Evolutionary conservation across 2,329 filamentous ascomycete species (phyloP).

Genomic region (Fusarium aywerte): DNA sequence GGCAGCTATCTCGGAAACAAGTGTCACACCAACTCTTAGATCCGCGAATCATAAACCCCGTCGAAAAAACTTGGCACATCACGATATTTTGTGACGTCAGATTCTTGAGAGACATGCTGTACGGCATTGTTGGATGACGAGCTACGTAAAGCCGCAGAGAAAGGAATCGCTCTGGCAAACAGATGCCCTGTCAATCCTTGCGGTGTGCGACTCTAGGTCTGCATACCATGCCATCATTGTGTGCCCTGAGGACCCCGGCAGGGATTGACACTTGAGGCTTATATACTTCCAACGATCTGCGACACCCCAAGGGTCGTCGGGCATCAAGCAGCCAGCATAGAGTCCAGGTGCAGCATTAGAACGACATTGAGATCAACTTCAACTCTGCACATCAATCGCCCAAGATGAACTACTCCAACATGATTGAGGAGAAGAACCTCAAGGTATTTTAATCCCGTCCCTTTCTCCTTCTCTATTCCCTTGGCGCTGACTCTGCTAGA

Average conservation of each 20-base stretch:
- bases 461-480: fast-evolving
- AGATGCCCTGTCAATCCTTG: neutral
- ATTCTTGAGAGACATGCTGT: slow-evolving; percentile 1
- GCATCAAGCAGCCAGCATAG: slow-evolving; percentile 12
- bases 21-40: neutral
- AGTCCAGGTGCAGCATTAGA: neutral
- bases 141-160: neutral
- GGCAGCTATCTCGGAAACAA: slow-evolving; percentile 15
- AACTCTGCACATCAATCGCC: neutral
- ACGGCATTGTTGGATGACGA: slow-evolving; percentile 18
- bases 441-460: slow-evolving; percentile 1
- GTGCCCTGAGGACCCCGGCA: neutral
- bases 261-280: slow-evolving; percentile 6
- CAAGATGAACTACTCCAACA: slow-evolving; percentile 41
- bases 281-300: slow-evolving; percentile 21
- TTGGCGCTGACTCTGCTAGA: neutral
- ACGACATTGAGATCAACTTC: neutral
- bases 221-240: slow-evolving; percentile 29
- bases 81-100: slow-evolving; percentile 13
- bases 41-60: neutral
- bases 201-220: slow-evolving; percentile 8
- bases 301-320: slow-evolving; percentile 6
- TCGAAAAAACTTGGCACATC: slow-evolving; percentile 23
- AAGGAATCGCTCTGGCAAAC: neutral
- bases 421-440: slow-evolving; percentile 46